Percentiles rank a stretch among this genome's conserved stretches.
phyloP scores from a whole-genome alignment of 768 basidiomycete genomes.

The Porphyrellus cyaneotinctus region DNA sequence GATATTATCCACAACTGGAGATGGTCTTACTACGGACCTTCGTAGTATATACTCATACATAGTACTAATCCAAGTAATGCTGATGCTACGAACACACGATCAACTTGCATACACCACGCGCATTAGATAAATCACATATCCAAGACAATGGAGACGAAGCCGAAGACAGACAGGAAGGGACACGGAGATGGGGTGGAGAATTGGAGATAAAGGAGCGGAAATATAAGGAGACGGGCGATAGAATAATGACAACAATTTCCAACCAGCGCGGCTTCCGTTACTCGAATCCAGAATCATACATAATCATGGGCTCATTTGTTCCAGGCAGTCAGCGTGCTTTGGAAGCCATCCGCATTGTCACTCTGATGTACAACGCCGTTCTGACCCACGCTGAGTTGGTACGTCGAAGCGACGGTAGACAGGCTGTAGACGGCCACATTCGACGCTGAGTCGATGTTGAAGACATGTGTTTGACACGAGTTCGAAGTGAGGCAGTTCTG shows the following conservation, averaged over 20 bases:
- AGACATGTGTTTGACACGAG: constrained; percentile 41
- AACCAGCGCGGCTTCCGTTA: background rate
- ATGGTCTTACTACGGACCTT: too few relatives aligned
- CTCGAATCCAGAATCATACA: background rate
- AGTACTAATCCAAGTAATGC: too few relatives aligned
- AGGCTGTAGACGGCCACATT: constrained; percentile 39
- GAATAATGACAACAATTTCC: background rate
- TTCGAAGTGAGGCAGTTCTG: constrained; percentile 33
- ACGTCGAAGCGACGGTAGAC: constrained; percentile 41
- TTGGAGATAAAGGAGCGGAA: background rate
- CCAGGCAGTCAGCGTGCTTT: constrained; percentile 6
- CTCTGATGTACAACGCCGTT: background rate
- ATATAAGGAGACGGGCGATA: background rate
- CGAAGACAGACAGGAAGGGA: background rate
- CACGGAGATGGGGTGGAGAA: background rate
- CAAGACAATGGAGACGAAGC: background rate
- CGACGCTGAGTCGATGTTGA: constrained; percentile 39
- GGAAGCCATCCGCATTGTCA: constrained; percentile 1
- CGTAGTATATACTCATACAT: too few relatives aligned
- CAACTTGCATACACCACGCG: background rate
- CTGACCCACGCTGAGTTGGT: constrained; percentile 15
- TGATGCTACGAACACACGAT: too few relatives aligned
- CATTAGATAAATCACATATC: background rate
- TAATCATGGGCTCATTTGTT: background rate
- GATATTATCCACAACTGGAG: too few relatives aligned